phyloP scores from a whole-genome alignment of 208 protist genomes.

The Acanthamoeba healyi region DNA sequence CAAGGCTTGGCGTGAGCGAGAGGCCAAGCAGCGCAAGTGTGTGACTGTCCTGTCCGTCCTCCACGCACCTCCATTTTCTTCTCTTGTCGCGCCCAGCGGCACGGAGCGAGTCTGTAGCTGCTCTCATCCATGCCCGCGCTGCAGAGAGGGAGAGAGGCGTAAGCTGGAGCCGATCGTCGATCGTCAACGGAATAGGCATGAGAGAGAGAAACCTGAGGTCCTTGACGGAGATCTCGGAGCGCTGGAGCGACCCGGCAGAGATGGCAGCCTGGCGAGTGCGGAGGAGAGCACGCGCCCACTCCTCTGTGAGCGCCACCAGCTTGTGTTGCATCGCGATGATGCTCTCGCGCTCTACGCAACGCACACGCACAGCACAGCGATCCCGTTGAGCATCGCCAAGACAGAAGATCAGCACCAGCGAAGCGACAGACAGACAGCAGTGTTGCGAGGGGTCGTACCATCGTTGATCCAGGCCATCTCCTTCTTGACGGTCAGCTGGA shows the following conservation, averaged over 20 bases:
- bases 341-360: background rate
- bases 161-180: background rate
- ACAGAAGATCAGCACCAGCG: too few species aligned
- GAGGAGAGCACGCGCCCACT: background rate
- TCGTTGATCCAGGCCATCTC: conserved; percentile 29
- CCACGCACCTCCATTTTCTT: background rate
- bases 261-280: background rate
- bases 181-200: background rate
- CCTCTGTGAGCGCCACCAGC: background rate
- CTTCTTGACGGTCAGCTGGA: conserved; percentile 11
- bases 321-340: conserved; percentile 1
- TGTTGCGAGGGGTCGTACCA: background rate
- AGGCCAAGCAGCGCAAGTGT: too few species aligned
- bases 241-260: background rate
- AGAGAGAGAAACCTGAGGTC: background rate
- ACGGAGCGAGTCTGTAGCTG: background rate
- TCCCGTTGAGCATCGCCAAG: too few species aligned
- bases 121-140: background rate
- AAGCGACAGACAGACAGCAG: background rate
- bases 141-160: too few species aligned
- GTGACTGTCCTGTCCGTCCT: too few species aligned
- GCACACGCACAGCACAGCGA: too few species aligned
- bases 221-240: background rate
- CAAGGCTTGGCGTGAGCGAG: too few species aligned
- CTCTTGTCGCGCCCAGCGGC: background rate